phyloP scores from a whole-genome alignment of 202 grass and related monocot genomes.

The Hordeum pubiflorum region DNA sequence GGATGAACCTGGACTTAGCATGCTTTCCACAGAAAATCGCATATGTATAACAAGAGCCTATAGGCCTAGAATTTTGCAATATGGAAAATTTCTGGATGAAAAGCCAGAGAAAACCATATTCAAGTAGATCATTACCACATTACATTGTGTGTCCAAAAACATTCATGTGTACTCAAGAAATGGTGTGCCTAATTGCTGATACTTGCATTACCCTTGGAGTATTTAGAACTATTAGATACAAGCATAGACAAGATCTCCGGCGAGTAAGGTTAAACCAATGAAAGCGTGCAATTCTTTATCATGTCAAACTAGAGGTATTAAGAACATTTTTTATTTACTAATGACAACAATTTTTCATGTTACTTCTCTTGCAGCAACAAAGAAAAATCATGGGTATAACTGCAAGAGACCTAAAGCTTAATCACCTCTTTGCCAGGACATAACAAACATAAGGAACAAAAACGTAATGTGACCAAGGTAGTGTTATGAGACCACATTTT shows the following conservation, averaged over 20 bases:
- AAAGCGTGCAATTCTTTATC: background rate
- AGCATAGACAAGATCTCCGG: background rate
- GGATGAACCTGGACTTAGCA: background rate
- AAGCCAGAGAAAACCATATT: slow-evolving; percentile 11
- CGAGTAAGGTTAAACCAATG: background rate
- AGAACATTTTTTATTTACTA: background rate
- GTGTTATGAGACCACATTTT: background rate
- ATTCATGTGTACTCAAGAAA: background rate
- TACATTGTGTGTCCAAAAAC: background rate
- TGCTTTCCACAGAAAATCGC: background rate
- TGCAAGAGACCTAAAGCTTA: background rate
- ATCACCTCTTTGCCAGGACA: background rate
- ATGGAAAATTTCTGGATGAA: background rate
- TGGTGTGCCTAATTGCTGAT: background rate
- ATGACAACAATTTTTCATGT: background rate
- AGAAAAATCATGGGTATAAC: slow-evolving; percentile 4
- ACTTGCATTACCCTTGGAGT: background rate
- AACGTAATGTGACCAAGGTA: background rate
- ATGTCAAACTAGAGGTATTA: background rate
- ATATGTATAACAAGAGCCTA: slow-evolving; percentile 1
- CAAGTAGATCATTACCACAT: background rate
- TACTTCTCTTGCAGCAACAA: background rate
- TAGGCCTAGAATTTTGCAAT: background rate
- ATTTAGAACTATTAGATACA: background rate
- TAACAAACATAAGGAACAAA: background rate